A percentile compares a stretch with the other conserved stretches of the same genome.
Conservation (phyloP, 2,329 filamentous ascomycete genomes). For the Beauveria bassiana region DNA sequence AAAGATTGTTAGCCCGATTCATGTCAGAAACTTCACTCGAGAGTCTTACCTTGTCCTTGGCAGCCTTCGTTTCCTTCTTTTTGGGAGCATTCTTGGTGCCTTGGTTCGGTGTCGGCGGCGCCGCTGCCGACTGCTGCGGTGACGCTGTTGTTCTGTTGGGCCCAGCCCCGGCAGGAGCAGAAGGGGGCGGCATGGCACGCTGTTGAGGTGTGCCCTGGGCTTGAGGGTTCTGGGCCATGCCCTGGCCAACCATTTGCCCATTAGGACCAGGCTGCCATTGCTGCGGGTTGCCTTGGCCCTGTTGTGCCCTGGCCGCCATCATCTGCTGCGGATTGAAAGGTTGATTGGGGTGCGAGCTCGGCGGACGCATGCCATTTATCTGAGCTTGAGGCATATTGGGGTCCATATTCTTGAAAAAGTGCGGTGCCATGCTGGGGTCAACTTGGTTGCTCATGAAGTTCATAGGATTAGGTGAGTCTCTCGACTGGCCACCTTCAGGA, state of each 20-base stretch:
- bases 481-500: slow-evolving; percentile 60
- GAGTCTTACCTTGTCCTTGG: slow-evolving; percentile 58
- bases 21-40: too few relatives aligned
- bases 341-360: slow-evolving; percentile 57
- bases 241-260: slow-evolving; percentile 31
- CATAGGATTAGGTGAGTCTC: slow-evolving; percentile 57
- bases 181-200: slow-evolving; percentile 60
- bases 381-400: slow-evolving; percentile 45
- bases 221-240: slow-evolving; percentile 33
- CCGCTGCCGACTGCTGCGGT: slow-evolving; percentile 55
- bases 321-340: slow-evolving; percentile 53
- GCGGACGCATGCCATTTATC: slow-evolving; percentile 62
- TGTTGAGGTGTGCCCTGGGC: slow-evolving; percentile 67
- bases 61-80: slow-evolving; percentile 63
- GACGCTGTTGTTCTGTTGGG: slow-evolving; percentile 51
- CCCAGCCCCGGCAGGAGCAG: slow-evolving; percentile 41
- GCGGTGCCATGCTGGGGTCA: slow-evolving; percentile 51
- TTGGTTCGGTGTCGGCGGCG: slow-evolving; percentile 70
- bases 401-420: slow-evolving; percentile 53
- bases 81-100: slow-evolving; percentile 66
- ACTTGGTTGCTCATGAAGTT: slow-evolving; percentile 57
- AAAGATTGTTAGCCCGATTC: slow-evolving; percentile 35
- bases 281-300: slow-evolving; percentile 25
- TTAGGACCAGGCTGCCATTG: slow-evolving; percentile 36
- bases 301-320: slow-evolving; percentile 40